Percentiles rank a stretch among this genome's conserved stretches.
phyloP scores from a whole-genome alignment of 1,139 yeast genomes.

The Candida glucosophila region DNA sequence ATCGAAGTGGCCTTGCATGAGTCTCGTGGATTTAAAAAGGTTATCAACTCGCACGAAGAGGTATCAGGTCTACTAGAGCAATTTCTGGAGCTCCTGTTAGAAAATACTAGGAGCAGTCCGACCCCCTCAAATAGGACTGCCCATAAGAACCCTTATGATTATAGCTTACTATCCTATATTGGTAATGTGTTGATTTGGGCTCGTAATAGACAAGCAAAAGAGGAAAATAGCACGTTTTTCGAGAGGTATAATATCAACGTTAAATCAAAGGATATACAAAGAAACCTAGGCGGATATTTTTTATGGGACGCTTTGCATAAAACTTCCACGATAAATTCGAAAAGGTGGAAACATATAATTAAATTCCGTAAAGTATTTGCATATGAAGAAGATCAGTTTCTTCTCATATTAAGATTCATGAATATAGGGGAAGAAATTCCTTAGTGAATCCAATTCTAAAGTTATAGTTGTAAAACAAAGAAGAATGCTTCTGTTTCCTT shows the following conservation, averaged over 20 bases:
- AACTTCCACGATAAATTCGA: conserved; percentile 29
- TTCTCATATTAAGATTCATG: conserved; percentile 30
- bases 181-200: conserved; percentile 40
- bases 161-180: conserved; percentile 29
- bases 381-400: conserved; percentile 36
- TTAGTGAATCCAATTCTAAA: no score
- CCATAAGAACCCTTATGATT: conserved; percentile 33
- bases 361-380: conserved; percentile 32
- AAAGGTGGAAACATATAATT: conserved; percentile 39
- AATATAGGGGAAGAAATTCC: no score
- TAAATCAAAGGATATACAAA: conserved; percentile 12
- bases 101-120: conserved; percentile 25
- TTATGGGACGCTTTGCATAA: conserved; percentile 36
- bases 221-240: conserved; percentile 7
- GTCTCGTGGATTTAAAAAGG: conserved; percentile 28
- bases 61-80: conserved; percentile 23
- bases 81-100: conserved; percentile 27
- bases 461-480: no score
- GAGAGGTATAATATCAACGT: conserved; percentile 11
- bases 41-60: conserved; percentile 18
- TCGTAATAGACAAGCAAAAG: conserved; percentile 16
- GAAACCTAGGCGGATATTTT: conserved; percentile 31
- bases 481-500: no score
- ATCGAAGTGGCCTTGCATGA: conserved; percentile 30
- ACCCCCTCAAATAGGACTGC: conserved; percentile 27